Evolutionary conservation across 2,329 filamentous ascomycete species (phyloP), one percentile per base, ranked within the genome.

Genomic region (Diaporthe sp.): DNA sequence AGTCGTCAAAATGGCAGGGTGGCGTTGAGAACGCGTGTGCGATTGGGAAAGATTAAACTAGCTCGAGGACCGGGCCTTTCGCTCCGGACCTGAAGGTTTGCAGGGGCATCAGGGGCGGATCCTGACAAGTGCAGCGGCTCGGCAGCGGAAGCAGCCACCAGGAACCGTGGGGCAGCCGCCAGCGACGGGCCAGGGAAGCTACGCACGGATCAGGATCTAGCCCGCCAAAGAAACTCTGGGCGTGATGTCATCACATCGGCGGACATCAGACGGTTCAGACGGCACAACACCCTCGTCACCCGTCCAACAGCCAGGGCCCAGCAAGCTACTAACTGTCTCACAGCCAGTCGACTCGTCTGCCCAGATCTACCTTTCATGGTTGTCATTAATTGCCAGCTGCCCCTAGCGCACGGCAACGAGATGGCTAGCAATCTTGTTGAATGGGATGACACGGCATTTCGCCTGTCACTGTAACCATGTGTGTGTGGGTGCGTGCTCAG

Each of bases 121-220:
- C 64, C 64, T 68, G 64, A 38, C 64, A 54, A 40, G 47, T 54
- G 64, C 45, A 68, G 64, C 64, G 64, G 64, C 33, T 54, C 64
- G 47, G 64, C 54, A 68, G 33, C n/a, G 47, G 64, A 68, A 68
- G 33, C n/a, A 40, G 47, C 64, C 64, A 68, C 64, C 64, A 68
- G 64, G 64, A 68, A 68, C 64, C 13, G 64, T 68, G 64, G 64
- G 64, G 64, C 64, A 38, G 45, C 45, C 8, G 38, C 25, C 25
- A 30, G 58, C 35, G 38, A 35, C 42, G 25, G 61, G 42, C 28
- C 60, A 66, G 28, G 42, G 30, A 13, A 38, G 22, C 9, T 50
- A 25, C 10, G 64, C 64, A 67, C 64, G 10, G 64, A 40, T 54
- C 47, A 54, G 47, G 64, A 54, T 68, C 64, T 38, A 40, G 64